These are phyloP conservation scores for Cystobasidiaceae sp. DNA, from an alignment of 1,284 basidiomycete species.

Conservation along the genomic window DNA sequence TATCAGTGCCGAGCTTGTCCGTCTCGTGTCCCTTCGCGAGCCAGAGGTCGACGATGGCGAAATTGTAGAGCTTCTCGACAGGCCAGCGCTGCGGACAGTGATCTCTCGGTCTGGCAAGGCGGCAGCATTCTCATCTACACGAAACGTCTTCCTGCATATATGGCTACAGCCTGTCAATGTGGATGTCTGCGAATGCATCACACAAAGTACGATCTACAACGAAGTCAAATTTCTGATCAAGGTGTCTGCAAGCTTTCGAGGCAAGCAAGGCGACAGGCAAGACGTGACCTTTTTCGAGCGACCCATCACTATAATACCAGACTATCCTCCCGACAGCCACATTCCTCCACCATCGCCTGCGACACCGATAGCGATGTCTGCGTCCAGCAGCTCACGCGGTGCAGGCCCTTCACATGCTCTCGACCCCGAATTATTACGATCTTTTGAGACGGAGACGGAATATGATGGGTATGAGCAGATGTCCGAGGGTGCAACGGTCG, in stretches of 20 bases:
- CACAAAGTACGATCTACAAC: conserved; percentile 31
- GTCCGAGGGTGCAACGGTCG: conserved; percentile 7
- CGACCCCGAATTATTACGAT: not conserved
- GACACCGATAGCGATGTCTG: too few relatives aligned
- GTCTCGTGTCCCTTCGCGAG: not conserved
- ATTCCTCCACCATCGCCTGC: not conserved
- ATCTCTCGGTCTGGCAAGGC: conserved; percentile 31
- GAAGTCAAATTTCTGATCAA: conserved; percentile 11
- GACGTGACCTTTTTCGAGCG: conserved; percentile 22
- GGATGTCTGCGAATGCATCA: conserved; percentile 31
- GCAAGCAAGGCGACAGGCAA: conserved; percentile 24
- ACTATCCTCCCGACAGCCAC: not conserved
- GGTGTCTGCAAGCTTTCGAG: conserved; percentile 3
- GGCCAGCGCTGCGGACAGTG: conserved; percentile 4
- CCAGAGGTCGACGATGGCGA: conserved; percentile 5
- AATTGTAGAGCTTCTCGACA: conserved; percentile 6
- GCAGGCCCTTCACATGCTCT: not conserved
- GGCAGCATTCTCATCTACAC: conserved; percentile 25
- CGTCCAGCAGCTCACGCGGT: not conserved
- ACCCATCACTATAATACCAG: conserved; percentile 20
- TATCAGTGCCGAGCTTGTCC: conserved; percentile 17
- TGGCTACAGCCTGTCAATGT: conserved; percentile 25
- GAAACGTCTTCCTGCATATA: conserved; percentile 29
- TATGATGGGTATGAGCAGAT: conserved; percentile 32
- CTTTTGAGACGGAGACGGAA: conserved; percentile 17